Conservation (phyloP, 202 grass and related monocot species). For the Carex arenaria region DNA sequence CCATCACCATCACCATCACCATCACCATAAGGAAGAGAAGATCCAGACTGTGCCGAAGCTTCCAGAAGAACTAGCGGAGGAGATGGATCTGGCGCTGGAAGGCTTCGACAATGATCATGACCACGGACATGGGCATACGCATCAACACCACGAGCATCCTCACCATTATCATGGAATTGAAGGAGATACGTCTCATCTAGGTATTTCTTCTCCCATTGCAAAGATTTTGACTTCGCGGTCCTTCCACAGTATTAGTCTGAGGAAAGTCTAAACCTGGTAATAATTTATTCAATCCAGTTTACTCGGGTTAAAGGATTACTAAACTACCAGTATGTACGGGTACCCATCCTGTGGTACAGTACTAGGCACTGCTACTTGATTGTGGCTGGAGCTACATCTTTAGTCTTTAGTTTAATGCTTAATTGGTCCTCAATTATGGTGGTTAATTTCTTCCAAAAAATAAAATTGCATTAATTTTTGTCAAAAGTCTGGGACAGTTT, state of each 20-base stretch:
- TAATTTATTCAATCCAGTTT: not conserved
- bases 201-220: slow-evolving; percentile 23
- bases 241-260: not conserved
- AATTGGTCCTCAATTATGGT: not conserved
- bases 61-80: slow-evolving; percentile 87
- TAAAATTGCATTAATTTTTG: not conserved
- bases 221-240: not conserved
- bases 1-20: slow-evolving; percentile 18
- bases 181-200: slow-evolving; percentile 38
- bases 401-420: not conserved
- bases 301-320: not conserved
- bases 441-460: not conserved
- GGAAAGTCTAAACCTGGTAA: not conserved
- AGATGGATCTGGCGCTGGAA: slow-evolving; percentile 86
- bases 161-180: slow-evolving; percentile 35
- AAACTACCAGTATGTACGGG: not conserved
- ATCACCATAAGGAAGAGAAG: slow-evolving; percentile 32
- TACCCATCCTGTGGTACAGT: not conserved
- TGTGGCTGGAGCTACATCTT: not conserved
- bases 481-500: not conserved
- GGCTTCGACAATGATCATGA: slow-evolving; percentile 23
- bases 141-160: slow-evolving; percentile 20
- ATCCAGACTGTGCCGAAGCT: slow-evolving; percentile 45
- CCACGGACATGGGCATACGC: slow-evolving; percentile 17
- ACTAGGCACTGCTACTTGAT: not conserved